A percentile compares a stretch with the other conserved stretches of the same genome.
These are phyloP conservation scores for Ricinus communis DNA, from an alignment of 345 rosid genomes.

Conservation along the genomic window DNA sequence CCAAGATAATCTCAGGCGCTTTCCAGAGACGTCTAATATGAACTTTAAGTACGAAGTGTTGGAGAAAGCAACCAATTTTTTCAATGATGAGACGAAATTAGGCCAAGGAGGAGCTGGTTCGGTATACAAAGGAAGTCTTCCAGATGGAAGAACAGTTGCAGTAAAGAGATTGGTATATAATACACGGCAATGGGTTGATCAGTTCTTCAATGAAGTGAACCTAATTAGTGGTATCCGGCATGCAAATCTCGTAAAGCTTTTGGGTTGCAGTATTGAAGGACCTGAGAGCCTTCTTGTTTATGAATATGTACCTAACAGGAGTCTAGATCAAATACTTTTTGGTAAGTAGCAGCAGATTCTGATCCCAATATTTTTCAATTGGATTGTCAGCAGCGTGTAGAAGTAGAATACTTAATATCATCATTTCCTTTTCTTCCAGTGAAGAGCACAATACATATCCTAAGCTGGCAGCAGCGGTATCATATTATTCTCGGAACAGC, in stretches of 20 bases:
- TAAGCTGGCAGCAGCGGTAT: slow-evolving; percentile 66
- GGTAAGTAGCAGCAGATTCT: slow-evolving; percentile 33
- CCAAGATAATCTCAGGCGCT: neutral
- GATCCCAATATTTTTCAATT: no score
- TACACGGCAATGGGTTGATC: slow-evolving; percentile 70
- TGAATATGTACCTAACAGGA: slow-evolving; percentile 70
- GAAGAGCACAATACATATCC: slow-evolving; percentile 40
- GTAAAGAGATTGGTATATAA: slow-evolving; percentile 68
- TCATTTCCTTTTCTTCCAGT: slow-evolving; percentile 33
- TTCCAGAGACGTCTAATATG: slow-evolving; percentile 26
- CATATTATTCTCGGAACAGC: slow-evolving; percentile 65
- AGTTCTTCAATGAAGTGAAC: slow-evolving; percentile 82
- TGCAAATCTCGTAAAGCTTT: slow-evolving; percentile 60
- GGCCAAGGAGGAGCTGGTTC: slow-evolving; percentile 86
- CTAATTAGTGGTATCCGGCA: slow-evolving; percentile 64
- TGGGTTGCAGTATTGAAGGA: slow-evolving; percentile 90
- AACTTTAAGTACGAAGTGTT: slow-evolving; percentile 65
- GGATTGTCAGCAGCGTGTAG: no score
- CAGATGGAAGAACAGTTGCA: slow-evolving; percentile 63
- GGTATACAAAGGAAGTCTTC: slow-evolving; percentile 72
- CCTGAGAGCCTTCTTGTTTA: slow-evolving; percentile 83
- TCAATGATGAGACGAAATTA: slow-evolving; percentile 57
- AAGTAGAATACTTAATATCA: no score
- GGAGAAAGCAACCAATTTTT: slow-evolving; percentile 66
- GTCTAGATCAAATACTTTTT: slow-evolving; percentile 74